These are phyloP conservation scores for Torulaspora franciscae DNA, from an alignment of 805 yeast species.

Conservation along the genomic window DNA sequence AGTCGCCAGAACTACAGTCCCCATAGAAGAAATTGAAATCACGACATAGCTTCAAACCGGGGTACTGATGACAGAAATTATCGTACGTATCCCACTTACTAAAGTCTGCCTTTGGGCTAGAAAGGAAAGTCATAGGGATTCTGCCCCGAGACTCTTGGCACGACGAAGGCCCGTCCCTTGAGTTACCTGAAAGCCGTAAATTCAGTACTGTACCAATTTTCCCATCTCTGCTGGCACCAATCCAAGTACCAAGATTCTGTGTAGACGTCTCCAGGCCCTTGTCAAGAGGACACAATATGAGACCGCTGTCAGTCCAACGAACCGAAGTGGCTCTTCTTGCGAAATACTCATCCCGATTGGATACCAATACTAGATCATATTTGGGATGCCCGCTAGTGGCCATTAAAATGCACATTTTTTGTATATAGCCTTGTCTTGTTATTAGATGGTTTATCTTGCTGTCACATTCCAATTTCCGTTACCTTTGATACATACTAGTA, in stretches of 20 bases:
- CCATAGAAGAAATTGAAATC: slow-evolving; percentile 40
- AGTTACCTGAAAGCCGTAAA: slow-evolving; percentile 47
- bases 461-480: neutral
- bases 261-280: slow-evolving; percentile 39
- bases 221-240: slow-evolving; percentile 60
- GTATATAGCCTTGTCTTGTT: neutral
- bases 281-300: slow-evolving; percentile 65
- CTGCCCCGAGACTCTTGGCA: slow-evolving; percentile 41
- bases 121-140: slow-evolving; percentile 40
- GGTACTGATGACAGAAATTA: slow-evolving; percentile 22
- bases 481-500: neutral
- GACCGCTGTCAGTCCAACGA: slow-evolving; percentile 31
- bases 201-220: slow-evolving; percentile 72
- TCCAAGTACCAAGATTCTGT: slow-evolving; percentile 77
- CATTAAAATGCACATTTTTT: slow-evolving; percentile 70
- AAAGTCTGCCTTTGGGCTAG: slow-evolving; percentile 22
- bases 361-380: slow-evolving; percentile 67
- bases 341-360: slow-evolving; percentile 85
- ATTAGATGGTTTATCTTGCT: neutral
- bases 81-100: slow-evolving; percentile 29
- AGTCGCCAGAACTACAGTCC: slow-evolving; percentile 23
- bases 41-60: slow-evolving; percentile 23
- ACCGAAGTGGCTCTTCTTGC: slow-evolving; percentile 67
- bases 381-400: slow-evolving; percentile 65
- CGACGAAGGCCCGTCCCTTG: slow-evolving; percentile 9